A percentile compares a stretch with the other conserved stretches of the same genome.
These are phyloP conservation scores for Gloeopeniophorella convolvens DNA, from an alignment of 768 basidiomycete genomes.

Conservation along the genomic window DNA sequence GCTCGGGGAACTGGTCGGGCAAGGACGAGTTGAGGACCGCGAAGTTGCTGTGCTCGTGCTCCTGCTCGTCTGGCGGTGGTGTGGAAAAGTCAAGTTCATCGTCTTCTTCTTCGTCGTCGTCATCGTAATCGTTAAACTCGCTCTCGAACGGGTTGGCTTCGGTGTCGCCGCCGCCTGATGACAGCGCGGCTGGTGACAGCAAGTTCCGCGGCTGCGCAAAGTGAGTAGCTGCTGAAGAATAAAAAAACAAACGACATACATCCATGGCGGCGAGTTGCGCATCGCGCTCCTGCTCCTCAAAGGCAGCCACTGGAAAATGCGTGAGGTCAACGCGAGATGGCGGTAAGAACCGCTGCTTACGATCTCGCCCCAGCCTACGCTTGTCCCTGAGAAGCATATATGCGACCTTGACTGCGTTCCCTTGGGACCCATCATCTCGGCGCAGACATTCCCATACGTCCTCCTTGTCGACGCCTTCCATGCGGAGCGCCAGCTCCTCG, in stretches of 20 bases:
- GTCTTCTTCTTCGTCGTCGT: conserved; percentile 50
- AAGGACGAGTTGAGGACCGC: conserved; percentile 88
- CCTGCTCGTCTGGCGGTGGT: conserved; percentile 28
- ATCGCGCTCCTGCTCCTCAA: conserved; percentile 82
- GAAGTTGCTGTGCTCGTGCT: conserved; percentile 55
- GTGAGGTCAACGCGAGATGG: conserved; percentile 14
- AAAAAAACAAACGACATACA: conserved; percentile 40
- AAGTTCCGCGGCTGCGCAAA: conserved; percentile 56
- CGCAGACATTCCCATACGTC: conserved; percentile 85
- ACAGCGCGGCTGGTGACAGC: conserved; percentile 59
- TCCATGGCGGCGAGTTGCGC: conserved; percentile 75
- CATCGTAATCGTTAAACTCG: conserved; percentile 54
- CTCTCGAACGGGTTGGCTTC: conserved; percentile 78
- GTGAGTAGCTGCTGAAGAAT: conserved; percentile 5
- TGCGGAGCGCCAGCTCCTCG: conserved; percentile 65
- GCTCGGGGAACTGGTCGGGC: conserved; percentile 53
- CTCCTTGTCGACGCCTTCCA: conserved; percentile 70
- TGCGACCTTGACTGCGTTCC: conserved; percentile 94
- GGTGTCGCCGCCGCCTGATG: conserved; percentile 51
- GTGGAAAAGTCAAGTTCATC: conserved; percentile 45
- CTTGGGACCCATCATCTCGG: conserved; percentile 75
- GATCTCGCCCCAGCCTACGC: conserved; percentile 70
- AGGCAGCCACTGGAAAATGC: conserved; percentile 52
- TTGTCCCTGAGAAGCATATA: conserved; percentile 93
- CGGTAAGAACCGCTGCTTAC: conserved; percentile 43